phyloP scores from a whole-genome alignment of 75 land plant genomes.

The Cupressus sempervirens region DNA sequence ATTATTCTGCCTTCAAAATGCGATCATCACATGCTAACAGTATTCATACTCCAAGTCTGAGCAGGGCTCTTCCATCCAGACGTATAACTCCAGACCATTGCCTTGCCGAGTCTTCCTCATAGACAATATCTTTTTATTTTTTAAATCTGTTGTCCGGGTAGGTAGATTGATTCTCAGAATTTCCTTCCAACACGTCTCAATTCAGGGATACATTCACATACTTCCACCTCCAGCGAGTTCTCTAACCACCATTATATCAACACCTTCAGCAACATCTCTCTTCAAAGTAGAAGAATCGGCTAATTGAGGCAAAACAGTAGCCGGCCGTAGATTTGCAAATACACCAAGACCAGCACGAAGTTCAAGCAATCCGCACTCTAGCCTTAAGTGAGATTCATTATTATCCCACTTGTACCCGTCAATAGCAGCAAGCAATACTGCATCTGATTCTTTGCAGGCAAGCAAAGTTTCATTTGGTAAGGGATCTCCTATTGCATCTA shows the following conservation, averaged over 20 bases:
- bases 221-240: slow-evolving; percentile 98
- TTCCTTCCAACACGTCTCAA: no score
- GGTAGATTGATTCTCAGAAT: no score
- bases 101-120: no score
- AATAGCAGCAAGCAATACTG: slow-evolving; percentile 94
- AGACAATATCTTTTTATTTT: no score
- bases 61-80: no score
- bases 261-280: slow-evolving; percentile 94
- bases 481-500: slow-evolving; percentile 78
- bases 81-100: no score
- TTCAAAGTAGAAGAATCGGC: slow-evolving; percentile 94
- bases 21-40: no score
- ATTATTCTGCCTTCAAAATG: no score
- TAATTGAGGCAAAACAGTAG: slow-evolving; percentile 85
- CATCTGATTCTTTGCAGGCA: slow-evolving; percentile 70
- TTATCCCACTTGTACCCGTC: slow-evolving; percentile 99
- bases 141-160: no score
- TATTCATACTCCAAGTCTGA: no score
- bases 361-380: slow-evolving; percentile 88
- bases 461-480: slow-evolving; percentile 86
- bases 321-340: slow-evolving; percentile 97
- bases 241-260: slow-evolving; percentile 95
- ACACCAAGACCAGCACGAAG: slow-evolving; percentile 84
- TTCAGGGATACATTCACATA: no score
- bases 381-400: slow-evolving; percentile 79